Evolutionary conservation across 805 yeast genomes (phyloP), one percentile per base, ranked within the genome.

Genomic region (Kluyveromyces aestuarii): DNA sequence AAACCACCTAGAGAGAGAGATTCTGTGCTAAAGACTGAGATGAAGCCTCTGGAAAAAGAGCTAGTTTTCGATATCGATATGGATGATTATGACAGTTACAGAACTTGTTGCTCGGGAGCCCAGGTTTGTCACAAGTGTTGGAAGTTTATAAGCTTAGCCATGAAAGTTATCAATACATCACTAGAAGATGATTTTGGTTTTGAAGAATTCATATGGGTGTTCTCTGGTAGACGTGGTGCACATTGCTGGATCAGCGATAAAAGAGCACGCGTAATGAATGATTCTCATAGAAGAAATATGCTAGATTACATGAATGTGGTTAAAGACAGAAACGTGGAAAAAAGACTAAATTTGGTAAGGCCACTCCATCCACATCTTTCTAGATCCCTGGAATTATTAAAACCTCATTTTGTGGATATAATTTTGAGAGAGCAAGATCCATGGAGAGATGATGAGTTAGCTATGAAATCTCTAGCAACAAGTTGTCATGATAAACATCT

Each of bases 201-300:
- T 64, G 70, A 80, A 51, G 82, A 87, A 65, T 72, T 88, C 61
- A 72, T 93, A 45, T 93, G 98, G 98, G 96, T 91, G 5, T 93
- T 87, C 62, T 88, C 96, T 0, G 99, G 99, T 43, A 84, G 99
- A 73, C 86, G 99, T 77, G 99, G 99, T 66, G 96, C 95, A 14
- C 99, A 93, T 73, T 95, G 98, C 60, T 93, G 99, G 99, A 76
- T 93, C 21, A 86, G 96, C 66, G 99, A 93, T 63, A 68, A 76
- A 48, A 71, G 90, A 44, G 96, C 97, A 1, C 71, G 97, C 49
- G 58, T 64, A 1, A 66, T 93, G 52, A 84, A 79, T 53, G 98
- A 93, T 63, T 59, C 71, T 6, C 78, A 80, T 51, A 77, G 99
- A 59, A 74, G 84, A 57, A 80, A 95, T 2, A 77, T 93, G 11